Evolutionary conservation across 495 filamentous ascomycete species (phyloP).

Genomic region (Tetracladium setigerum): DNA sequence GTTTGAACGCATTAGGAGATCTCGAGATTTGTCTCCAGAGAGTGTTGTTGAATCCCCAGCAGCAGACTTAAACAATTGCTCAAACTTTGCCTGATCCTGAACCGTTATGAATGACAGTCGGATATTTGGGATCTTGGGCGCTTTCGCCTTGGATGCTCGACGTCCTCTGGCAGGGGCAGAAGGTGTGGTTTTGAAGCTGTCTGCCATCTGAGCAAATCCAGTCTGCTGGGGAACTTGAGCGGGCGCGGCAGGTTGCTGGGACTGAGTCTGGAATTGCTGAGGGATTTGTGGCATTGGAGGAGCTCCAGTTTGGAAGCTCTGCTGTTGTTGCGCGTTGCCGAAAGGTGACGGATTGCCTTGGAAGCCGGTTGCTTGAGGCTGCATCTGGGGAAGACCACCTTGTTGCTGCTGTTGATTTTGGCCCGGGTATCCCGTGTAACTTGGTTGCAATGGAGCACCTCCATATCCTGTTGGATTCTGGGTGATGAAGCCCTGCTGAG

Average conservation of each 20-base stretch:
- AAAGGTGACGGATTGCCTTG: conserved; percentile 26
- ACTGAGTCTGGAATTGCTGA: conserved; percentile 36
- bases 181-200: conserved; percentile 65
- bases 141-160: conserved; percentile 30
- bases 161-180: conserved; percentile 44
- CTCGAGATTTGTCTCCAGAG: conserved; percentile 85
- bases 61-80: conserved; percentile 95
- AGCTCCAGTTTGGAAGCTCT: conserved; percentile 32
- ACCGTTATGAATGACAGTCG: conserved; percentile 92
- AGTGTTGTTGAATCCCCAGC: conserved; percentile 81
- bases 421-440: conserved; percentile 50
- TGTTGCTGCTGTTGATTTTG: conserved; percentile 40
- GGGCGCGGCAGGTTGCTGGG: conserved; percentile 24
- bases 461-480: conserved; percentile 52
- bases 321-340: conserved; percentile 38
- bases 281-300: conserved; percentile 51
- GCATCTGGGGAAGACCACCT: conserved; percentile 22
- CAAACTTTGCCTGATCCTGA: conserved; percentile 93
- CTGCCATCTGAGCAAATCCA: conserved; percentile 72
- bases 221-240: conserved; percentile 59
- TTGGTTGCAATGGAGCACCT: conserved; percentile 54
- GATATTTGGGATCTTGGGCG: conserved; percentile 84
- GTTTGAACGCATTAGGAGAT: conserved; percentile 81
- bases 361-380: conserved; percentile 35
- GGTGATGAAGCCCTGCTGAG: conserved; percentile 51